Evolutionary conservation across 495 filamentous ascomycete genomes (phyloP), one percentile per base, ranked within the genome.

Genomic region (Trypethelium eluteriae): DNA sequence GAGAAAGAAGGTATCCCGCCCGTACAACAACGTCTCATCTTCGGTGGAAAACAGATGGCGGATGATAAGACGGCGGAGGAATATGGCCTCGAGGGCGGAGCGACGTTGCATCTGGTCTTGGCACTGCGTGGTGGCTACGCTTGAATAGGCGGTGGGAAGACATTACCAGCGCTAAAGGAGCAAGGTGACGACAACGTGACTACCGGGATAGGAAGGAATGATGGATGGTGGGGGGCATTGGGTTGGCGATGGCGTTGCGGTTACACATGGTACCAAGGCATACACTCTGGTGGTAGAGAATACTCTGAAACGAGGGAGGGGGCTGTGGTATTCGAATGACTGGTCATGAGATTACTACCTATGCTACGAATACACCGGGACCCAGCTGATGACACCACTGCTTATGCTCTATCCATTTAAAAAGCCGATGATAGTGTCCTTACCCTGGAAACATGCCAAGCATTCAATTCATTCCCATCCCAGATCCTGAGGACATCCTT

Each of bases 1-100:
- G 94, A 98, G 80, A 96, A 96, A 76, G 95, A 98, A 77, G 94
- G 94, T 36, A 98, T 98, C 74, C 94, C 94, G 38, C 94, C 94
- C 18, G 93, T 96, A 35, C 94, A 98, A 77, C 94, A 98, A 80
- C 87, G 95, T 44, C 80, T 98, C 62, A 98, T 98, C 74, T 97
- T 86, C 73, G 92, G 92, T 56, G 94, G 94, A 69, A 98, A 98
- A 79, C 94, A 98, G 74, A 96, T 98, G 94, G 84, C 86, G 75
- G 94, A 98, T 74, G 93, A 95, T 71, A 93, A 91, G 79, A 91
- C 86, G 61, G 92, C 89, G 18, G 77, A 79, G 38, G 92, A 96
- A 75, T 96, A 96, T 75, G 83, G 83, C 62, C 90, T 98, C 47
- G 91, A 95, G 76, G 92, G 92, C 64, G 95, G 94, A 32, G 89